Evolutionary conservation across 441 rosid species (phyloP), one percentile per base, ranked within the genome.

Genomic region (Codiaeum variegatum): DNA sequence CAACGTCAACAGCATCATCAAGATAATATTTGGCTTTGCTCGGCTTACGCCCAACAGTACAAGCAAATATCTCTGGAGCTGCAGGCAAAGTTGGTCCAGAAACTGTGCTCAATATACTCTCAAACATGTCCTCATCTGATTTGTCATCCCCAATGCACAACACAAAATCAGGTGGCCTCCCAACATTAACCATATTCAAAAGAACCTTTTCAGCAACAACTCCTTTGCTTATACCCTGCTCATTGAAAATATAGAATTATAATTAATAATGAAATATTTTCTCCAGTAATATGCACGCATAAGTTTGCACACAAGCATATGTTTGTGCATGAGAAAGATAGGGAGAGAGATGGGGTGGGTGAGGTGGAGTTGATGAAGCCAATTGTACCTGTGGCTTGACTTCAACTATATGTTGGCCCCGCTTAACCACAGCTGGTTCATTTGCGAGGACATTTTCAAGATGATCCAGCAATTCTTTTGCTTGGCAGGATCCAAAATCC

Each of bases 401-500:
- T 87, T 93, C 98, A 59, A 93, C 96, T 75, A 91, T 90, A 66
- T 84, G 90, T 68, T 88, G 97, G 6, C 96, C 96, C 67, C 94
- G 87, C 78, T 84, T 82, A 44, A 90, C 96, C 51, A 87, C 88
- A 36, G 83, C 96, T 0, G 93, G 91, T 83, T 91, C 97, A 82
- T 93, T 93, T 46, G 94, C 86, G 70, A 93, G 91, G 65, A 91
- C 97, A 73, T 75, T 87, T 79, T 93, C 97, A 68, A 93, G 83
- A 85, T 93, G 98, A 86, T 85, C 85, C 67, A 93, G 67, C 72
- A 93, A 79, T 79, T 91, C 97, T 73, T 93, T 93, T 31, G 97
- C 92, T 76, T 93, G 98, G 82, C 94, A 88, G 38, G 96, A 93
- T 62, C 97, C 96, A 76, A 91, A 93, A 82, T 88, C 94, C 15